Evolutionary conservation across 495 filamentous ascomycete species (phyloP).

Genomic region (Poronia punctata): DNA sequence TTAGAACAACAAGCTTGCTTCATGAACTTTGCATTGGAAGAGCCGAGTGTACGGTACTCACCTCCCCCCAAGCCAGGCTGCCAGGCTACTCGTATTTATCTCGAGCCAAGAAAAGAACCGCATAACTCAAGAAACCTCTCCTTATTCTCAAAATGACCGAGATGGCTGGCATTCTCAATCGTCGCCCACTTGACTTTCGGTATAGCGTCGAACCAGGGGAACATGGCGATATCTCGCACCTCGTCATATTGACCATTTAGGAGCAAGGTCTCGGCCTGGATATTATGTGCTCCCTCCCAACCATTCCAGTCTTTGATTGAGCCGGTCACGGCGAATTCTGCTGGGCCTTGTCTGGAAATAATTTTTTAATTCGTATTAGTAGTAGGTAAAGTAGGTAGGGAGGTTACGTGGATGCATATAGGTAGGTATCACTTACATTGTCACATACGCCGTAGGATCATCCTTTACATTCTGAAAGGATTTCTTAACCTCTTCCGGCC

Average conservation of each 20-base stretch:
- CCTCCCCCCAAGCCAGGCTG: no score
- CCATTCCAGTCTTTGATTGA: slow-evolving; percentile 38
- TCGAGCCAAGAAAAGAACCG: slow-evolving; percentile 22
- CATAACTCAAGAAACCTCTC: slow-evolving; percentile 27
- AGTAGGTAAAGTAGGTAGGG: neutral
- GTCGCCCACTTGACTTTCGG: slow-evolving; percentile 40
- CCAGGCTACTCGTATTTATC: no score
- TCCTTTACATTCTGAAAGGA: slow-evolving; percentile 32
- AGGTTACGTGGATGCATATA: neutral
- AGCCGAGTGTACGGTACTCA: no score
- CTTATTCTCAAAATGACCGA: slow-evolving; percentile 39
- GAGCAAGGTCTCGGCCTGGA: slow-evolving; percentile 37
- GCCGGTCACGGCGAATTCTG: slow-evolving; percentile 40
- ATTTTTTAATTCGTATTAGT: slow-evolving; percentile 1
- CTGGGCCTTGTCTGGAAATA: slow-evolving; percentile 36
- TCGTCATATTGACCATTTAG: slow-evolving; percentile 48
- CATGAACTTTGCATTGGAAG: no score
- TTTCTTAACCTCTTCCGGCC: slow-evolving; percentile 26
- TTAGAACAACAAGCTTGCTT: no score
- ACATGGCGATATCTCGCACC: slow-evolving; percentile 32
- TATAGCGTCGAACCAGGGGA: slow-evolving; percentile 39
- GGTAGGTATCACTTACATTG: slow-evolving; percentile 29
- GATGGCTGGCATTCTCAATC: slow-evolving; percentile 40
- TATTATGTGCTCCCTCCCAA: slow-evolving; percentile 29
- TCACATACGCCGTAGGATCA: slow-evolving; percentile 38